A percentile compares a stretch with the other conserved stretches of the same genome.
These are phyloP conservation scores for Periconia digitata DNA, from an alignment of 2,329 filamentous ascomycete species.

Conservation along the genomic window DNA sequence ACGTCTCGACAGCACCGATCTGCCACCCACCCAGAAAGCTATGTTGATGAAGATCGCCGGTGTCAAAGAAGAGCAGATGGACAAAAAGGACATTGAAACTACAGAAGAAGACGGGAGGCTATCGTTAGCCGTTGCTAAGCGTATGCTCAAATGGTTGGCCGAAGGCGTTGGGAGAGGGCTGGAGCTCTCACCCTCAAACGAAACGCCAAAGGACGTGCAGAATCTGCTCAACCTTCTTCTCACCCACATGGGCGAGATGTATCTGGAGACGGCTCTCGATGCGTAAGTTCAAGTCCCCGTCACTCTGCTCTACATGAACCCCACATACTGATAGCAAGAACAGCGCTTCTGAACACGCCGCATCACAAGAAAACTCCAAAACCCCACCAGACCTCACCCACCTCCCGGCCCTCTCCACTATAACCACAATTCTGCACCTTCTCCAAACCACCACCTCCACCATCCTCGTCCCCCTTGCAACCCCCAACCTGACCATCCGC, in stretches of 20 bases:
- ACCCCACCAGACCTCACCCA: slow-evolving; percentile 86
- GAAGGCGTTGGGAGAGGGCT: slow-evolving; percentile 90
- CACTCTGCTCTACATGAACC: slow-evolving; percentile 11
- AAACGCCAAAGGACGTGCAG: slow-evolving; percentile 92
- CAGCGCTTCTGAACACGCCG: slow-evolving; percentile 65
- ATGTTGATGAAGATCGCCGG: slow-evolving; percentile 91
- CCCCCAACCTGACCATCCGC: slow-evolving; percentile 85
- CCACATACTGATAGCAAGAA: no score
- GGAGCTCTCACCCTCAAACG: slow-evolving; percentile 82
- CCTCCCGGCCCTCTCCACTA: slow-evolving; percentile 74
- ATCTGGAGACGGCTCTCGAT: slow-evolving; percentile 66
- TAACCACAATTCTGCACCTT: slow-evolving; percentile 86
- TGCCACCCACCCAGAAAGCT: slow-evolving; percentile 82
- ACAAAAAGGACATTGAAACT: slow-evolving; percentile 86
- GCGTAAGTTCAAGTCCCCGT: slow-evolving; percentile 44
- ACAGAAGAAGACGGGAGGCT: slow-evolving; percentile 85
- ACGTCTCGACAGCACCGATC: slow-evolving; percentile 82
- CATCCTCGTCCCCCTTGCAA: slow-evolving; percentile 85
- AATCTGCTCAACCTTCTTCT: slow-evolving; percentile 81
- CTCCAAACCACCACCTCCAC: slow-evolving; percentile 91
- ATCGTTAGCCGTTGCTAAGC: slow-evolving; percentile 84
- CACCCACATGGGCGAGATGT: slow-evolving; percentile 83
- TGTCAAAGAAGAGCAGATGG: slow-evolving; percentile 70
- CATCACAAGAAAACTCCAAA: slow-evolving; percentile 76
- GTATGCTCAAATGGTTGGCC: slow-evolving; percentile 97